Base-by-base conservation (phyloP, 1,139 yeast species). In the Geotrichum bryndzae region DNA sequence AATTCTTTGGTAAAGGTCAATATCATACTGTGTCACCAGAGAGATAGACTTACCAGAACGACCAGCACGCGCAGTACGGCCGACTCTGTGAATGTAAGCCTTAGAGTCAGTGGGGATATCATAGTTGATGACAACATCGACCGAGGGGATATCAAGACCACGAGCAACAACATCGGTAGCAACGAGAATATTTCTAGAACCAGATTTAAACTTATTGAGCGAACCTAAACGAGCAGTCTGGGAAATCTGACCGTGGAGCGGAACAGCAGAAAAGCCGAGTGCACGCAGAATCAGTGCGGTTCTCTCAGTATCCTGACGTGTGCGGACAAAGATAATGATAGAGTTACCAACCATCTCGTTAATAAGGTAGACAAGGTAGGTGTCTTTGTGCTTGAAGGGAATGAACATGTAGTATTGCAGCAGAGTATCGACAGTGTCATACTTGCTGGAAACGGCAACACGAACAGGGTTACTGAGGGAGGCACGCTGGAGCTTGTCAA, bases 141-240 rank as follows among this genome's bases (percentile, higher is more conserved):
- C 99, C 31, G 88, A 81, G 6, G 99, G 99, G 65, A 94, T 94
- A 82, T 94, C 99, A 67, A 94, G 82, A 63, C 99, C 99, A 77
- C 99, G 85, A 1, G 99, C 97, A 11, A 98, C 99, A 54, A 94
- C 99, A 77, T 94, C 98, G 0, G 99, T 94, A 11, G 99, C 99
- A 7, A 94, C 91, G 59, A 94, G 78, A 62, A 95, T 91, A 64
- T 84, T 84, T 67, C 91, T 83, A 55, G 84, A 82, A 4, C 97
- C 97, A 1, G 95, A 82, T 72, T 92, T 90, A 80, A 94, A 94
- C 72, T 92, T 88, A 76, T 91, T 95, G 67, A 94, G 80, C 0
- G 98, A 94, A 13, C 97, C 97, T 60, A 94, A 82, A 72, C 99
- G 83, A 69, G 95, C 96, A 22, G 95, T 84, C 74, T 94, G 99